These are phyloP conservation scores for Podila horticola DNA, from an alignment of 192 early-diverging fungal genomes.

Conservation along the genomic window DNA sequence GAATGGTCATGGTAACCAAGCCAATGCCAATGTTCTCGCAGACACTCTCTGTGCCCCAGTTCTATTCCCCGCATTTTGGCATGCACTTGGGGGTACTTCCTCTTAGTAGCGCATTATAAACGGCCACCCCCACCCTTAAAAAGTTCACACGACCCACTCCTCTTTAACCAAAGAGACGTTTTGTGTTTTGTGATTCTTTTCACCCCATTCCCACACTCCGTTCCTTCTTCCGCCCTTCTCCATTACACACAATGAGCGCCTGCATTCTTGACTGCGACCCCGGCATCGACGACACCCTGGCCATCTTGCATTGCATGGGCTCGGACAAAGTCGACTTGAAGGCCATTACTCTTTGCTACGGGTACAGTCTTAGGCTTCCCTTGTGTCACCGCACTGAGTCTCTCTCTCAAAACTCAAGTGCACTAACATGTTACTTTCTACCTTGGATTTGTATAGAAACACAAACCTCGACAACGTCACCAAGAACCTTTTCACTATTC, in stretches of 20 bases:
- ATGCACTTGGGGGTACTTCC: too few relatives aligned
- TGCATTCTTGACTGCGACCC: conserved; percentile 53
- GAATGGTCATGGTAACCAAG: too few relatives aligned
- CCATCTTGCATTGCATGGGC: conserved; percentile 56
- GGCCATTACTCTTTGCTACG: conserved; percentile 59
- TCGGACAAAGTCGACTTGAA: conserved; percentile 55
- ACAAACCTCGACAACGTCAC: conserved; percentile 43
- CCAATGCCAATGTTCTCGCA: too few relatives aligned
- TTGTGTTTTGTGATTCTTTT: too few relatives aligned
- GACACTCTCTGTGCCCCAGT: too few relatives aligned
- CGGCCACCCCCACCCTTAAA: too few relatives aligned
- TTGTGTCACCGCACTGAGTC: background rate
- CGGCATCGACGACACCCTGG: conserved; percentile 61
- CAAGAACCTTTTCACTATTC: conserved; percentile 55
- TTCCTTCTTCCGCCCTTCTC: background rate
- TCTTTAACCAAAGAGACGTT: too few relatives aligned
- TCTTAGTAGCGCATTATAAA: too few relatives aligned
- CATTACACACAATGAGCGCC: conserved; percentile 1
- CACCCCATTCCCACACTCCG: background rate
- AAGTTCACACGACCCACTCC: too few relatives aligned
- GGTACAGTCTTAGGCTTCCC: conserved; percentile 6
- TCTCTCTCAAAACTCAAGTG: background rate
- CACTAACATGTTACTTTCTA: background rate
- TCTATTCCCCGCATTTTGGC: too few relatives aligned
- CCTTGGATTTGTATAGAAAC: conserved; percentile 11